Base-by-base conservation (phyloP, 2,329 filamentous ascomycete genomes). In the Fonsecaea pugnacius region DNA sequence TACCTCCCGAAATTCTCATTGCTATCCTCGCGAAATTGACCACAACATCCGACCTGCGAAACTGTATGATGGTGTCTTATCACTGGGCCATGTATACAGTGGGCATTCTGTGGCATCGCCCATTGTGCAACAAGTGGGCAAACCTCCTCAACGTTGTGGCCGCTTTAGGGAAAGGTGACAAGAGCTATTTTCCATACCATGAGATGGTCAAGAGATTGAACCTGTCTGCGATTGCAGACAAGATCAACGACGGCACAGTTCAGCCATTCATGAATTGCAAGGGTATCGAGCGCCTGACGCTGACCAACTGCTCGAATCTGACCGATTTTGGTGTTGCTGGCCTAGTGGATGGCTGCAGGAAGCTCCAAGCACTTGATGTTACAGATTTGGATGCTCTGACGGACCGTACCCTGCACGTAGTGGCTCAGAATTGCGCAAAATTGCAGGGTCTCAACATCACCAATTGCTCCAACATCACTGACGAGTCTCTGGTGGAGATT, bases 1-100 rank as follows among this genome's bases (percentile, higher is more conserved):
- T 99, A 38, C 95, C 95, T 43, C 94, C 93, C 76, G 95, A 99
- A 82, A 90, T 99, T 67, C 87, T 98, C 75, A 97, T 99, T 73
- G 86, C 88, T 77, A 89, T 98, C 73, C 97, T 99, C 78, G 84
- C 91, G 38, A 95, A 92, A 77, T 85, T 99, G 63, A 88, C 83
- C 72, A 87, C 85, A 12, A 85, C 92, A 1, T 80, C 83, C 51
- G 94, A 99, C 73, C 84, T 97, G 71, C 85, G 92, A 70, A 89
- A 88, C 77, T 96, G 91, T 78, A 93, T 98, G 91, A 83, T 95
- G 69, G 93, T 96, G n/a, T 97, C 89, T 73, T 93, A 92, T 77
- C 87, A 89, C 67, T 99, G 95, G 95, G 91, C 95, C 32, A 84
- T 90, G 68, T 97, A 97, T 75, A 89, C 91, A 58, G 95, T 98